These are phyloP conservation scores for Canavalia gladiata DNA, from an alignment of 306 rosid genomes.

Conservation along the genomic window DNA sequence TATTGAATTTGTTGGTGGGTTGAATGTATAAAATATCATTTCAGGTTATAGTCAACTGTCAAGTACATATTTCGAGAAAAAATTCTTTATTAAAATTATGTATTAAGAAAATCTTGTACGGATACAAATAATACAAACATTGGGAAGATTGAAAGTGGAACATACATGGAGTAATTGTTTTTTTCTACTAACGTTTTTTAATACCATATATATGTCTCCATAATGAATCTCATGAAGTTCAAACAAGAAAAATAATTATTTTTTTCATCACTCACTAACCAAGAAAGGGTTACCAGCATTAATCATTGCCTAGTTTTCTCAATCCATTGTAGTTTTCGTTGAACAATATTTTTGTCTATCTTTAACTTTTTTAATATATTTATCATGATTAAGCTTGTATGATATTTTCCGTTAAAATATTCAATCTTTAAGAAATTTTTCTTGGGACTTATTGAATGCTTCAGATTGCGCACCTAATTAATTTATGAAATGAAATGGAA, in stretches of 20 bases:
- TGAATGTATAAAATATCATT: neutral
- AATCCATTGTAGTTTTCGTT: neutral
- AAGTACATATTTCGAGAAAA: neutral
- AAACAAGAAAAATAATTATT: neutral
- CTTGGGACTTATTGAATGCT: neutral
- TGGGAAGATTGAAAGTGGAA: neutral
- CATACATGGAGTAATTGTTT: neutral
- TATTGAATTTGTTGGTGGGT: neutral
- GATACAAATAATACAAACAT: neutral
- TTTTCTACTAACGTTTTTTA: neutral
- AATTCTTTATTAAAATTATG: neutral
- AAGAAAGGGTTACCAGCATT: neutral
- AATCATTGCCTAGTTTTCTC: neutral
- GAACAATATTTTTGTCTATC: neutral
- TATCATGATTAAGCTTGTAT: neutral
- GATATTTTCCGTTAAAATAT: constrained; percentile 12
- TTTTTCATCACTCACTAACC: neutral
- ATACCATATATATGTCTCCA: neutral
- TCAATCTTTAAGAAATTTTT: neutral
- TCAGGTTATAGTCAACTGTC: constrained; percentile 1
- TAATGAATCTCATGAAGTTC: neutral
- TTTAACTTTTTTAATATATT: neutral
- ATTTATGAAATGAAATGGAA: neutral
- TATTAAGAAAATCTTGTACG: neutral
- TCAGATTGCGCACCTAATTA: neutral